Conservation (phyloP, 345 rosid genomes). For the Dovyalis caffra region DNA sequence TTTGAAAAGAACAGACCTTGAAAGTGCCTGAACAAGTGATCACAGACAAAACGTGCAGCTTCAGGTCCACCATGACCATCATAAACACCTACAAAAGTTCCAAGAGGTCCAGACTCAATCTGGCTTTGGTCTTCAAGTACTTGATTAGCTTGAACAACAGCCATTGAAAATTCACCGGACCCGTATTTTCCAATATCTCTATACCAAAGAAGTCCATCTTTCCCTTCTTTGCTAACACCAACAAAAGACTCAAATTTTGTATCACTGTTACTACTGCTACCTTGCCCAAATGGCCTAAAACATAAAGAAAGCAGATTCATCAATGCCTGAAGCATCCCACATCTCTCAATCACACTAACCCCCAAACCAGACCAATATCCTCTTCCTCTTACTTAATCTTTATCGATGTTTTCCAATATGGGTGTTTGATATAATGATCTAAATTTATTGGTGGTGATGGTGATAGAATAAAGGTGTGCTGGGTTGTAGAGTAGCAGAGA, state of each 20-base stretch:
- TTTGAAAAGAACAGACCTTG: slow-evolving; percentile 51
- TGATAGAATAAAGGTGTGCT: slow-evolving; percentile 30
- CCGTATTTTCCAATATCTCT: slow-evolving; percentile 67
- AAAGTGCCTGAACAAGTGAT: slow-evolving; percentile 70
- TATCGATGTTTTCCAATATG: slow-evolving; percentile 10
- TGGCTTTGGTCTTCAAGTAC: slow-evolving; percentile 87
- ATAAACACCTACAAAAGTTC: slow-evolving; percentile 87
- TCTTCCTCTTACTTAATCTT: slow-evolving; percentile 3
- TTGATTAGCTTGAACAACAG: slow-evolving; percentile 84
- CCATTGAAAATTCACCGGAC: slow-evolving; percentile 85
- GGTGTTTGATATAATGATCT: slow-evolving; percentile 14
- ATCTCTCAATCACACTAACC: slow-evolving; percentile 49
- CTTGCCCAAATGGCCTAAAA: slow-evolving; percentile 68
- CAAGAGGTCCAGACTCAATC: slow-evolving; percentile 86
- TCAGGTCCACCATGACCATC: slow-evolving; percentile 96
- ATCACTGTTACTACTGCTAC: slow-evolving; percentile 19
- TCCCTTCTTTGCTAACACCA: slow-evolving; percentile 49
- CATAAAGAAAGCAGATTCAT: slow-evolving; percentile 86
- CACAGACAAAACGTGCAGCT: slow-evolving; percentile 82
- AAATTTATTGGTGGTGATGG: slow-evolving; percentile 15
- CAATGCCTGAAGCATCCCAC: slow-evolving; percentile 87
- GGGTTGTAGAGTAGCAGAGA: slow-evolving; percentile 70
- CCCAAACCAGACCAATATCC: slow-evolving; percentile 11
- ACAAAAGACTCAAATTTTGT: slow-evolving; percentile 7
- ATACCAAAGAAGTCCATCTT: slow-evolving; percentile 78